Base-by-base conservation (phyloP, 2,329 filamentous ascomycete species). In the Setomelanomma holmii region DNA sequence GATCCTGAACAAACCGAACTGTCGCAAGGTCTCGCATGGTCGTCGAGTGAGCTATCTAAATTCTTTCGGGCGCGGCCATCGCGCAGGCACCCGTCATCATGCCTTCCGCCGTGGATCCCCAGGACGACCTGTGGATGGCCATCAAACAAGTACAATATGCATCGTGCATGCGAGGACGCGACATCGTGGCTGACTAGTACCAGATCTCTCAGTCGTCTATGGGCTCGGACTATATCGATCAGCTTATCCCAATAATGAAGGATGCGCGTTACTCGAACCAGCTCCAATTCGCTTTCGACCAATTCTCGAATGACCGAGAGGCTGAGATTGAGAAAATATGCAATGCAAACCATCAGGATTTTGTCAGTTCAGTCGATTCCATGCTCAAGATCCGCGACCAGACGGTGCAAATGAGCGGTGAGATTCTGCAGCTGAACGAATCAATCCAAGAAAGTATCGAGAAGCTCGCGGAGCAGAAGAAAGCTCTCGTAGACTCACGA, bases 401-500 rank as follows among this genome's bases (percentile, higher is more conserved):
- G 35, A 98, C 93, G 0, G 91, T 96, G 35, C 83, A 85, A 40
- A 80, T 99, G 67, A 98, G 93, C 1, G 85, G 89, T 34, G 93
- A 99, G 74, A 98, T 99, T 52, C 80, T 99, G 57, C 86, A 91
- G 63, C 82, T 99, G 51, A 98, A 96, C 69, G 89, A 96, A 73
- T 96, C 92, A 6, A 98, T 99, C 48, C 93, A 98, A 76, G 84
- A 88, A 40, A 98, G 93, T 71, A 98, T 95, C 0, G 92, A 98
- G 78, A 93, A 92, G 73, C 81, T 99, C 30, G 93, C 93, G 0
- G 89, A 91, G 68, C 93, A 98, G 76, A 99, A 99, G 78, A 93
- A 93, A 74, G 90, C 89, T 1, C 80, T 99, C 24, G 95, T 99
- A 21, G 92, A 98, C 68, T 97, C 93, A 4, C 87, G 93, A 44